Evolutionary conservation across 2,329 filamentous ascomycete species (phyloP).

Genomic region (Colletotrichum costaricense): DNA sequence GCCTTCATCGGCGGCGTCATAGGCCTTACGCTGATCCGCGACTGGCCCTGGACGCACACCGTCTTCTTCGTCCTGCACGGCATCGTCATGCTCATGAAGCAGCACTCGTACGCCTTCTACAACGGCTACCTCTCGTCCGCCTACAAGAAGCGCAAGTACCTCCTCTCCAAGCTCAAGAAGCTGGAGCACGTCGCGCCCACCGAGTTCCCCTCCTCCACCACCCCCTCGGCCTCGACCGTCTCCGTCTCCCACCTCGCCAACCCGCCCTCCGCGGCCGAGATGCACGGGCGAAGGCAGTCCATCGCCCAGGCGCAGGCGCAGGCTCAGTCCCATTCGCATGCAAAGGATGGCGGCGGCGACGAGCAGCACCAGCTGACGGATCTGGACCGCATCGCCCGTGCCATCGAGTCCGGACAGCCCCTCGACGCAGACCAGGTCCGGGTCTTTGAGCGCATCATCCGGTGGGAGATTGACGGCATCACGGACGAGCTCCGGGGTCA

Average conservation of each 20-base stretch:
- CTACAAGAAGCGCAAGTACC: slow-evolving; percentile 60
- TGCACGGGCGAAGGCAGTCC: slow-evolving; percentile 54
- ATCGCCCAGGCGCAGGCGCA: slow-evolving; percentile 41
- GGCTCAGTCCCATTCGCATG: no score
- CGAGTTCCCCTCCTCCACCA: slow-evolving; percentile 53
- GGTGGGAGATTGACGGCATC: slow-evolving; percentile 73
- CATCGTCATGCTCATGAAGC: slow-evolving; percentile 84
- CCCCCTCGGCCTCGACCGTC: slow-evolving; percentile 53
- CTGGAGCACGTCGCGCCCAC: slow-evolving; percentile 65
- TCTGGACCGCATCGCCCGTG: slow-evolving; percentile 69
- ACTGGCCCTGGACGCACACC: slow-evolving; percentile 88
- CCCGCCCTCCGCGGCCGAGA: slow-evolving; percentile 49
- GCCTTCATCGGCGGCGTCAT: slow-evolving; percentile 71
- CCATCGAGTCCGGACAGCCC: slow-evolving; percentile 70
- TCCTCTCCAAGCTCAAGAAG: slow-evolving; percentile 64
- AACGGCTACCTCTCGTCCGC: slow-evolving; percentile 78
- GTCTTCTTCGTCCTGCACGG: slow-evolving; percentile 82
- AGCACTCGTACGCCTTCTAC: slow-evolving; percentile 83
- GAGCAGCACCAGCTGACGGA: slow-evolving; percentile 47
- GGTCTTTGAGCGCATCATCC: slow-evolving; percentile 73
- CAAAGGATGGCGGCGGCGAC: slow-evolving; percentile 42
- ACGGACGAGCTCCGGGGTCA: slow-evolving; percentile 75
- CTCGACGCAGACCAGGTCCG: slow-evolving; percentile 72
- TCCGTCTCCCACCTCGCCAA: slow-evolving; percentile 58
- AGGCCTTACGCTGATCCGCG: slow-evolving; percentile 73